A percentile compares a stretch with the other conserved stretches of the same genome.
Evolutionary conservation across 805 yeast genomes (phyloP).

Genomic region (Yarrowia osloensis): DNA sequence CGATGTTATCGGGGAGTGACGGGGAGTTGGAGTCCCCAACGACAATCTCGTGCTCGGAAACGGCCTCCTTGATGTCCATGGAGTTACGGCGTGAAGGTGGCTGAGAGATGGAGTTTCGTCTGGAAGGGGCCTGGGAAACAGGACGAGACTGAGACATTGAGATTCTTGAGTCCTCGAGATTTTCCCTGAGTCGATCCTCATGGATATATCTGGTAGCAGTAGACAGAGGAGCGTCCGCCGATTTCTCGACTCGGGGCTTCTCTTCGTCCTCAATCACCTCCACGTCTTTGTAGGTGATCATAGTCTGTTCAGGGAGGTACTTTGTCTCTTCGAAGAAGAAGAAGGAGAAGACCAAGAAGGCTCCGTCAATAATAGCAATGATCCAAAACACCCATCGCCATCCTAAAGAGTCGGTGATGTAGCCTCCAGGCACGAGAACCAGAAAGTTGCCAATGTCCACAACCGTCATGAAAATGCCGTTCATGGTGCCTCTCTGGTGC

Average conservation of each 20-base stretch:
- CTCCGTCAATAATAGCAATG: constrained; percentile 36
- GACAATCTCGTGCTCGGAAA: neutral
- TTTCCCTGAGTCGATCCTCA: neutral
- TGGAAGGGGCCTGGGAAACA: constrained; percentile 16
- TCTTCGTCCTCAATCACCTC: neutral
- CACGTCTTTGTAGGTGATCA: constrained; percentile 10
- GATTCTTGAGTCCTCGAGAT: neutral
- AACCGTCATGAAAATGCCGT: constrained; percentile 37
- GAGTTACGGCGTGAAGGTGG: constrained; percentile 12
- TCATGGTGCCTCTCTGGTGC: constrained; percentile 38
- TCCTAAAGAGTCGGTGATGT: constrained; percentile 36
- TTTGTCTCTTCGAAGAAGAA: constrained; percentile 37
- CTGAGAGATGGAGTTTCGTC: constrained; percentile 15
- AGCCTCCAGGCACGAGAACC: constrained; percentile 37
- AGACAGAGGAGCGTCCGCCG: constrained; percentile 16
- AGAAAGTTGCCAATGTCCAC: constrained; percentile 37
- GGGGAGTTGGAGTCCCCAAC: neutral
- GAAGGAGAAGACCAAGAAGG: constrained; percentile 31
- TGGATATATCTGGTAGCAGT: constrained; percentile 9
- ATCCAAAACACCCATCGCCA: constrained; percentile 40
- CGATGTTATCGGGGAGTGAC: neutral
- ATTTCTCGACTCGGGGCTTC: neutral
- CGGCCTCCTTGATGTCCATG: neutral
- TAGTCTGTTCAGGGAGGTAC: constrained; percentile 22
- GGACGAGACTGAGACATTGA: constrained; percentile 13